Conservation (phyloP, 148 eudicot species). For the Diospyros kaki region DNA sequence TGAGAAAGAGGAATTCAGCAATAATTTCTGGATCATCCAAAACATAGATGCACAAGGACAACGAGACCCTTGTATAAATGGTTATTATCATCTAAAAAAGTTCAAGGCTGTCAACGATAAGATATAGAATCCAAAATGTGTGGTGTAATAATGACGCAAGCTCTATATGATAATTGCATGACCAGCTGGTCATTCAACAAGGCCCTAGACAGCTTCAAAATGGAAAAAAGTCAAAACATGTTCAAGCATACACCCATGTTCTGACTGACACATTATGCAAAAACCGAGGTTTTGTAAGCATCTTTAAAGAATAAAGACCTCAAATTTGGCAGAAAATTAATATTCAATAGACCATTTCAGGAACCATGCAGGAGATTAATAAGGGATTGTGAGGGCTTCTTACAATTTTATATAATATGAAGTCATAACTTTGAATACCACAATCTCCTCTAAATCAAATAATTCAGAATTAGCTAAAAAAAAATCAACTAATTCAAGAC, state of each 20-base stretch:
- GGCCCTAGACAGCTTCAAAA: background rate
- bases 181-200: conserved; percentile 2
- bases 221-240: background rate
- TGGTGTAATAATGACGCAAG: background rate
- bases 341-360: background rate
- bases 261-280: background rate
- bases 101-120: background rate
- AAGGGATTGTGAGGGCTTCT: background rate
- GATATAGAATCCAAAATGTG: background rate
- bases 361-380: background rate
- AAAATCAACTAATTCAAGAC: background rate
- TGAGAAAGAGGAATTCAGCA: background rate
- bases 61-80: background rate
- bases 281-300: background rate
- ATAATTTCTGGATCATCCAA: background rate
- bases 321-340: background rate
- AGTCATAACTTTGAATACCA: too few species aligned
- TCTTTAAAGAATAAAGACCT: background rate
- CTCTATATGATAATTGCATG: background rate
- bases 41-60: background rate
- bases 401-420: background rate
- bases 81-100: background rate
- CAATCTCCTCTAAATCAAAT: too few species aligned
- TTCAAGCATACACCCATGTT: background rate
- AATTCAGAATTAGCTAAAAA: too few species aligned